Base-by-base conservation (phyloP, 2,329 filamentous ascomycete species). In the Fusarium tanahbumbuense region DNA sequence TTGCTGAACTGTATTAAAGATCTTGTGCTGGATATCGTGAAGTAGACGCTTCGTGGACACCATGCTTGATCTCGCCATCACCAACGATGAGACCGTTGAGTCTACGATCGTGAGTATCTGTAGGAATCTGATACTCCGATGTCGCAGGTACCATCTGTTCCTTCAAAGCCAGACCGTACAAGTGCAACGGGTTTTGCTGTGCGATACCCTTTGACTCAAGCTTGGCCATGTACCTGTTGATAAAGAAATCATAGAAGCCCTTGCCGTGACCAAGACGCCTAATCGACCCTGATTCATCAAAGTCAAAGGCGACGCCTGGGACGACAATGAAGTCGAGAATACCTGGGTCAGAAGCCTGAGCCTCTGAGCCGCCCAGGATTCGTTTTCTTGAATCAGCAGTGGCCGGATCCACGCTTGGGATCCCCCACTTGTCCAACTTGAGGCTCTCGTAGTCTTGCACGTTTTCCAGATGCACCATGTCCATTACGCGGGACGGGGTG, bases 181-280 rank as follows among this genome's bases (percentile, higher is more conserved):
- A 81, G 68, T 85, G 81, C 76, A 87, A 78, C 75, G 82, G 78
- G 58, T 77, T 76, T 54, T 78, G 74, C 32, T 77, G 72, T 44
- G 76, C 76, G 40, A 76, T 77, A 44, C 78, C 76, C 58, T 78
- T 76, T 49, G 80, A 70, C 48, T 77, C 78, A 28, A 75, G 64
- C 79, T 80, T 86, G 78, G 86, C 77, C 55, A 82, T 78, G 75
- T 94, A 97, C 73, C 91, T 89, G 76, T 91, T 88, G 77, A 99
- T 82, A 80, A 97, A 99, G 79, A 90, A 92, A 83, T 99, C 96
- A 84, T 99, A 99, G 82, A 97, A 99, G 32, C 96, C 96, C 80
- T 93, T 97, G 60, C 96, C 96, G 80, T 99, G 96, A 42, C 96
- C 96, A 22, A 98, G 86, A 73, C 96, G 88, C 72, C 91, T 88